Evolutionary conservation across 495 filamentous ascomycete species (phyloP).

Genomic region (Tricharina praecox): DNA sequence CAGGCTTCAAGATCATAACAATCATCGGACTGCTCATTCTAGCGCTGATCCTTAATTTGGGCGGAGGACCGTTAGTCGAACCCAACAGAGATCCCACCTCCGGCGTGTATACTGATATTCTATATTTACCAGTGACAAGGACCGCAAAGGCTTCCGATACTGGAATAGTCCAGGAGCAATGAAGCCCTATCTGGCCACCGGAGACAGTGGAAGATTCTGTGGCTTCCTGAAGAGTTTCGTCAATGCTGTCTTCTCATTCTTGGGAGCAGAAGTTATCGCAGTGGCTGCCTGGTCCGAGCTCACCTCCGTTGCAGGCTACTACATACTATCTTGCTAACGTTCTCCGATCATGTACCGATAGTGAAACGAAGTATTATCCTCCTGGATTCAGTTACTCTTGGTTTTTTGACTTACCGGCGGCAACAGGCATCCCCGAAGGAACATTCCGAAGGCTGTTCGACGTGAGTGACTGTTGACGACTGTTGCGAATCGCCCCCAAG

Average conservation of each 20-base stretch:
- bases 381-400: no score
- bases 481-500: no score
- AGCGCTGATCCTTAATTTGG: neutral
- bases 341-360: no score
- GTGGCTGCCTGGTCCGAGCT: conserved; percentile 39
- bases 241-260: conserved; percentile 55
- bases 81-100: neutral
- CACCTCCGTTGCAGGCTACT: no score
- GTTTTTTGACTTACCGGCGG: no score
- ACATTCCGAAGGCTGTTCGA: conserved; percentile 18
- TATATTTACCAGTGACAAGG: neutral
- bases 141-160: conserved; percentile 19
- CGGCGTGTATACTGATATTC: neutral
- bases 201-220: conserved; percentile 32
- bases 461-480: no score
- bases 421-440: conserved; percentile 45
- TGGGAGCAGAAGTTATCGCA: conserved; percentile 54
- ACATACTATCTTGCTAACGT: no score
- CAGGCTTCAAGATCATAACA: conserved; percentile 6
- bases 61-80: conserved; percentile 2
- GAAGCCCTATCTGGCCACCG: conserved; percentile 32
- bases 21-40: conserved; percentile 3
- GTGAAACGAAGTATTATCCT: conserved; percentile 5
- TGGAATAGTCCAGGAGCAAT: conserved; percentile 60
- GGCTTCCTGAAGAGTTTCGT: conserved; percentile 58